These are phyloP conservation scores for Tolypocladium capitatum DNA, from an alignment of 2,329 filamentous ascomycete genomes.

Conservation along the genomic window DNA sequence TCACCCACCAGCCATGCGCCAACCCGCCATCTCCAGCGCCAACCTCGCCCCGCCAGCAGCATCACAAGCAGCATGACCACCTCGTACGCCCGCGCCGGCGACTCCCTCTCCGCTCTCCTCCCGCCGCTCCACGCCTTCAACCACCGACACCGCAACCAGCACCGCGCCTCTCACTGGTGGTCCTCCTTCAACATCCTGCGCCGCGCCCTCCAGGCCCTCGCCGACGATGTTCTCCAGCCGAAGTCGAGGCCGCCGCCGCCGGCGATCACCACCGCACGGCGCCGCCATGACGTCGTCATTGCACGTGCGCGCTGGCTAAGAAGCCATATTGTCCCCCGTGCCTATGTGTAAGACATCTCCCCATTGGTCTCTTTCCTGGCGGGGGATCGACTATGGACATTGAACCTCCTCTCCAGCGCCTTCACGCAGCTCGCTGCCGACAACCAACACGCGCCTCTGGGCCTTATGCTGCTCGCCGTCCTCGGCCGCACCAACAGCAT, in stretches of 20 bases:
- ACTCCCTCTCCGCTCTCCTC: conserved; percentile 24
- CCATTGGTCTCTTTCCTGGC: background rate
- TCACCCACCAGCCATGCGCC: background rate
- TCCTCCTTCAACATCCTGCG: conserved; percentile 56
- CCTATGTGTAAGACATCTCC: conserved; percentile 20
- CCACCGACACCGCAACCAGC: conserved; percentile 85
- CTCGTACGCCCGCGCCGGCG: conserved; percentile 7
- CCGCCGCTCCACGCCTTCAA: conserved; percentile 58
- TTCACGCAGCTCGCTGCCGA: conserved; percentile 62
- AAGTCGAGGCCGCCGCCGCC: background rate
- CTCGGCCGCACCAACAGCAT: conserved; percentile 44
- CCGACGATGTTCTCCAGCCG: conserved; percentile 8
- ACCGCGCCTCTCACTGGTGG: conserved; percentile 74
- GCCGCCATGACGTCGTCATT: conserved; percentile 4
- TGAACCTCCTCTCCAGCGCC: conserved; percentile 23
- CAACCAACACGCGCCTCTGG: conserved; percentile 58
- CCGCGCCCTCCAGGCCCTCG: conserved; percentile 46
- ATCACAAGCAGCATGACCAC: background rate
- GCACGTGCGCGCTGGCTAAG: conserved; percentile 16
- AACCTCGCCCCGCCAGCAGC: background rate
- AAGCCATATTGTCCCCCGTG: conserved; percentile 17
- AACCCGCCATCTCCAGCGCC: background rate
- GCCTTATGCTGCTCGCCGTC: conserved; percentile 52
- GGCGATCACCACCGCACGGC: background rate
- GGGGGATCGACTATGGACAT: background rate